Base-by-base conservation (phyloP, 2,329 filamentous ascomycete species). In the Mariannaea elegans region DNA sequence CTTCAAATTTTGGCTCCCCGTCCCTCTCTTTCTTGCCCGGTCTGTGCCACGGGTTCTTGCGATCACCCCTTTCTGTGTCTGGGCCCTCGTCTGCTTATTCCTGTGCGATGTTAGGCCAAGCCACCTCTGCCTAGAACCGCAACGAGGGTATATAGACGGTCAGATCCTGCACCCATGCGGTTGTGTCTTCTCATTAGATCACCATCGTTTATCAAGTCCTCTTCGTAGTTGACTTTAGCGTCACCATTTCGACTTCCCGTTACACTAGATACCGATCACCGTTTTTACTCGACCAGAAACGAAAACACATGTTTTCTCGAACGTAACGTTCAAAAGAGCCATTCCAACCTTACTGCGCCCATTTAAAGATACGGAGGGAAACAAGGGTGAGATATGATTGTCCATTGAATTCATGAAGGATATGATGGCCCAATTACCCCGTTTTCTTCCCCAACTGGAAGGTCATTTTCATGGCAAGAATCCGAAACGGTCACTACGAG, bases 141-240 rank as follows among this genome's bases (percentile, higher is more conserved):
- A 66, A 65, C 63, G 66, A 70, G 64, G 65, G 65, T 77, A 78
- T 79, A 76, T 77, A 79, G 74, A 75, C 71, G 74, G 69, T 68
- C 69, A 67, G 69, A 72, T 75, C 71, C 72, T 73, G 72, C 69
- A 73, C 66, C 59, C 60, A 62, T 65, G 68, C 67, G 68, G 68
- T 70, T 66, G 67, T 71, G 68, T 64, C 65, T 69, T 71, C 64
- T 61, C 61, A 48, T 63, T 48, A 46, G 56, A 62, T 64, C 59
- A 60, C 55, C 60, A 62, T 66, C 60, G 49, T 66, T 59, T 62
- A 59, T 57, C 56, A 71, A 53, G 44, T 52, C 45, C 41, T 52
- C 41, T 36, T 71, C 55, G 51, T 49, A 57, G 45, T 55, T 52
- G n/a, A 60, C 57, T 59, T 61, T 55, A 63, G 51, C 63, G 56